Evolutionary conservation across 495 filamentous ascomycete genomes (phyloP).

Genomic region (Aspergillus incahuasiensis): DNA sequence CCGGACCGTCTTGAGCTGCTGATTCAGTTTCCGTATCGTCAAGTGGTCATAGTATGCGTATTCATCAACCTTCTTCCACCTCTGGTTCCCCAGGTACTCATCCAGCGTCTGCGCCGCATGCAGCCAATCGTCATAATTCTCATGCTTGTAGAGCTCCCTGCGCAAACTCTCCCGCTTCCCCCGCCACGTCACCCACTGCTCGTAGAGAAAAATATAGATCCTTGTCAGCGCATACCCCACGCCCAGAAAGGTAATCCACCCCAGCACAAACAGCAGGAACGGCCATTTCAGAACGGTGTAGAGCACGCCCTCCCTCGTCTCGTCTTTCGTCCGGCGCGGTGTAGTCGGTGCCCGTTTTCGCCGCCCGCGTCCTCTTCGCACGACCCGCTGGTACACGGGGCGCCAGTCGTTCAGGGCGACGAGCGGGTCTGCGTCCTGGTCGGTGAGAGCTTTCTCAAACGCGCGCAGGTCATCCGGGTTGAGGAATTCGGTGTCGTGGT

Average conservation of each 20-base stretch:
- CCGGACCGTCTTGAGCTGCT: slow-evolving; percentile 62
- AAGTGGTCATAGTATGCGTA: slow-evolving; percentile 93
- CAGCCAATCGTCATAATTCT: slow-evolving; percentile 78
- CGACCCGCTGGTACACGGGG: slow-evolving; percentile 64
- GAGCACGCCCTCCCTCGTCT: slow-evolving; percentile 88
- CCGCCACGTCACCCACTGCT: slow-evolving; percentile 56
- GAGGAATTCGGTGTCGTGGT: slow-evolving; percentile 64
- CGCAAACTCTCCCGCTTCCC: slow-evolving; percentile 68
- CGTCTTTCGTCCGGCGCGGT: slow-evolving; percentile 65
- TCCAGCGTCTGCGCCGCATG: slow-evolving; percentile 73
- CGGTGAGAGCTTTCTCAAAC: slow-evolving; percentile 49
- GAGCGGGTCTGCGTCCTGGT: slow-evolving; percentile 47
- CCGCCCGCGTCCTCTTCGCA: slow-evolving; percentile 35
- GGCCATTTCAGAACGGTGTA: slow-evolving; percentile 91
- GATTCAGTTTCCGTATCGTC: slow-evolving; percentile 69
- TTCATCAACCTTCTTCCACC: slow-evolving; percentile 82
- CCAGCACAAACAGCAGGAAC: slow-evolving; percentile 68
- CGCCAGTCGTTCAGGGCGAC: slow-evolving; percentile 82
- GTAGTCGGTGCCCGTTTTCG: slow-evolving; percentile 24
- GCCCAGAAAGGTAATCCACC: slow-evolving; percentile 69
- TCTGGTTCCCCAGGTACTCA: slow-evolving; percentile 70
- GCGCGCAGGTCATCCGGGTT: slow-evolving; percentile 45
- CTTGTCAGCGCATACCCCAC: slow-evolving; percentile 76
- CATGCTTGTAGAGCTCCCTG: slow-evolving; percentile 61
- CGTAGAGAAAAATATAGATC: slow-evolving; percentile 83